A percentile compares a stretch with the other conserved stretches of the same genome.
Conservation (phyloP, 768 basidiomycete genomes). For the Cantharellus cinnabarinus region DNA sequence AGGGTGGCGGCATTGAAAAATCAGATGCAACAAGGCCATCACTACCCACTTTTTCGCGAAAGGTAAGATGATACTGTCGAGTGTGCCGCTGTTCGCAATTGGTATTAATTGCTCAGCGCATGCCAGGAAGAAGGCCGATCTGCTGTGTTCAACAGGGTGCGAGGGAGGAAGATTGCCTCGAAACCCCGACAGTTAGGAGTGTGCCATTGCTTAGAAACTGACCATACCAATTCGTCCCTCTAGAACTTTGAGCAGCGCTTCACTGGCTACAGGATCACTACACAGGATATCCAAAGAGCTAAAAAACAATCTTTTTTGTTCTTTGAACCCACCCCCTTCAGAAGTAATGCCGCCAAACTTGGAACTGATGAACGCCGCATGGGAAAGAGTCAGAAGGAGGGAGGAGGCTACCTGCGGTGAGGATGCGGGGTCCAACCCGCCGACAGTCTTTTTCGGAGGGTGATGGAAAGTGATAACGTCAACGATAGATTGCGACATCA, state of each 20-base stretch:
- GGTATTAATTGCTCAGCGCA: conserved; percentile 63
- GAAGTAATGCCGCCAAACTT: conserved; percentile 51
- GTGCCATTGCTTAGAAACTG: too few species aligned
- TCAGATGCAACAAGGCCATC: conserved; percentile 3
- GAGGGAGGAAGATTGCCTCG: background rate
- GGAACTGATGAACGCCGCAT: conserved; percentile 56
- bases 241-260: background rate
- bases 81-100: conserved; percentile 29
- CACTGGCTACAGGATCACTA: conserved; percentile 11
- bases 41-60: conserved; percentile 43
- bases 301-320: conserved; percentile 58
- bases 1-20: background rate
- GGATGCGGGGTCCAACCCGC: background rate
- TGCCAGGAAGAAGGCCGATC: conserved; percentile 44
- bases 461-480: conserved; percentile 25
- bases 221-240: too few species aligned
- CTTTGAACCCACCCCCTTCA: conserved; percentile 35
- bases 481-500: conserved; percentile 45
- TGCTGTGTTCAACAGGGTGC: conserved; percentile 16
- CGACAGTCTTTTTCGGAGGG: conserved; percentile 11
- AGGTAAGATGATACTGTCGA: conserved; percentile 36
- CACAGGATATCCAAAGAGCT: conserved; percentile 56
- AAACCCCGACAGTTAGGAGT: too few species aligned
- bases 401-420: conserved; percentile 26
- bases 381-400: conserved; percentile 36